These are phyloP conservation scores for Microdochium trichocladiopsis DNA, from an alignment of 2,329 filamentous ascomycete genomes.

Conservation along the genomic window DNA sequence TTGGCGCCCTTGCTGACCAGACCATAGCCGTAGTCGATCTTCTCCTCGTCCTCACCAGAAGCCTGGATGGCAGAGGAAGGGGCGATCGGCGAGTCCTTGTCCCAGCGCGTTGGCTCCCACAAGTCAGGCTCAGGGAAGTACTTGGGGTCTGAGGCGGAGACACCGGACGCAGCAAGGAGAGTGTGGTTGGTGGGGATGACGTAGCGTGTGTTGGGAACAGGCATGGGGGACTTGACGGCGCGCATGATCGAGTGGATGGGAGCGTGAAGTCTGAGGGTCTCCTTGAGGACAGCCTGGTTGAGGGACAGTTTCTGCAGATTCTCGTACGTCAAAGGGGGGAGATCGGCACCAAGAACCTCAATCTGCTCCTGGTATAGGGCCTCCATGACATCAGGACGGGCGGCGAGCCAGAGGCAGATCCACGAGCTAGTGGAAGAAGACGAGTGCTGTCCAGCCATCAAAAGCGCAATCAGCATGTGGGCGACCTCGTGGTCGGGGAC, in stretches of 20 bases:
- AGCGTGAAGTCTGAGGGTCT: conserved; percentile 84
- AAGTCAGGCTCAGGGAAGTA: conserved; percentile 76
- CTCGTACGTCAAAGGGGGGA: conserved; percentile 71
- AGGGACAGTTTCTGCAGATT: conserved; percentile 72
- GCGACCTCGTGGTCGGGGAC: conserved; percentile 82
- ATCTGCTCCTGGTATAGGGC: conserved; percentile 81
- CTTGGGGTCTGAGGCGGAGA: conserved; percentile 62
- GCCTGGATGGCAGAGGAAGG: conserved; percentile 33
- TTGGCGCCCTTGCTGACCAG: conserved; percentile 84
- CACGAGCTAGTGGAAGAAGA: conserved; percentile 78
- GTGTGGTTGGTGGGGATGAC: conserved; percentile 74
- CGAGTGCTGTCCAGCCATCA: conserved; percentile 89
- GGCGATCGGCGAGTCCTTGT: conserved; percentile 52
- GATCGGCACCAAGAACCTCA: conserved; percentile 62
- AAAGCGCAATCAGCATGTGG: conserved; percentile 88
- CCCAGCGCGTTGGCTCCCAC: conserved; percentile 93
- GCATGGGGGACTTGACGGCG: conserved; percentile 82
- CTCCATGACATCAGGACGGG: conserved; percentile 69
- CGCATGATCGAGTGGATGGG: conserved; percentile 95
- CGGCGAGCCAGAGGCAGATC: conserved; percentile 76
- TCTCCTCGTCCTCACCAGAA: conserved; percentile 55
- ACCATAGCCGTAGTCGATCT: conserved; percentile 90
- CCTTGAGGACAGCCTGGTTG: conserved; percentile 80
- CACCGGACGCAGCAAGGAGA: conserved; percentile 78
- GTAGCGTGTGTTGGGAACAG: conserved; percentile 74